Evolutionary conservation across 1,284 basidiomycete species (phyloP), one percentile per base, ranked within the genome.

Genomic region (Tilletia horrida): DNA sequence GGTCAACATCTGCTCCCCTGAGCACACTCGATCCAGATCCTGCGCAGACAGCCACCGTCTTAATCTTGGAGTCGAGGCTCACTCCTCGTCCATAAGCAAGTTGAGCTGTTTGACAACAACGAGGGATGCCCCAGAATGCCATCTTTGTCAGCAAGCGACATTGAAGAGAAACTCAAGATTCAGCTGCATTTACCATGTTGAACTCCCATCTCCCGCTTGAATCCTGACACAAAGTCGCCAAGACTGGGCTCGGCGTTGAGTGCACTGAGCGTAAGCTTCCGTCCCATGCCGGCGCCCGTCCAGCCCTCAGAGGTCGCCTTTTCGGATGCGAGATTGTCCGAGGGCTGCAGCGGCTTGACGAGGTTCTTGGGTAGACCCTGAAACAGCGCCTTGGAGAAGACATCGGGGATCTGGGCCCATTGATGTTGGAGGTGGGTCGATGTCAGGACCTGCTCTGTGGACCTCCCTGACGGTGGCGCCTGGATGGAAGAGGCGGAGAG

Each of bases 21-120:
- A 80, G 71, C 35, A 80, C 74, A 57, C 71, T 70, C 9, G 67
- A 70, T 8, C 80, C 80, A 9, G 77, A 78, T 7, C 80, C 80
- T 14, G 77, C 77, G 45, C 79, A 80, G 21, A 80, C 75, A 1
- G 74, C 80, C 23, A 81, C 63, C 13, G 67, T 72, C 16, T 55
- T 50, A 66, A 81, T 72, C 29, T 50, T 63, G 29, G 67, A 21
- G 21, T 48, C 21, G 6, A 21, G 21, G 44, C 18, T 27, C 31
- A 16, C 21, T 23, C 25, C 23, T 27, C 43, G 43, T 9, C 64
- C 62, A 27, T 31, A 48, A 6, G 63, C 67, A 9, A 68, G 14
- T 65, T 65, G 67, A 13, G 64, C 66, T 67, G 66, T 44, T 27
- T 11, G 18, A 8, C 47, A 16, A n/a, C n/a, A 11, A 48, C 2